These are phyloP conservation scores for Mycocentrospora acerina DNA, from an alignment of 2,329 filamentous ascomycete genomes.

Conservation along the genomic window DNA sequence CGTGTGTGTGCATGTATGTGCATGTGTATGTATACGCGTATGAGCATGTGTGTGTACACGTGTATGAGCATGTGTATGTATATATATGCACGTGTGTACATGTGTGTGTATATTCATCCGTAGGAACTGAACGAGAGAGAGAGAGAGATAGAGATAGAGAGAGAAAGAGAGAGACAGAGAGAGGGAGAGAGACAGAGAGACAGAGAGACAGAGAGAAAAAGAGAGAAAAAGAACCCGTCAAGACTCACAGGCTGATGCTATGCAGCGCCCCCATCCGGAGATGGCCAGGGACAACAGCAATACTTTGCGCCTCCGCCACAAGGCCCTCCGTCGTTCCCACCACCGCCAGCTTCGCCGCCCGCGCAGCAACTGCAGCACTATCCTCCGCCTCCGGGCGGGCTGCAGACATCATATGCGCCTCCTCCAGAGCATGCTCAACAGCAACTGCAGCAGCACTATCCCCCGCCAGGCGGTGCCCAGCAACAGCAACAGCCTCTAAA, in stretches of 20 bases:
- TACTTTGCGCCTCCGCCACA: constrained; percentile 43
- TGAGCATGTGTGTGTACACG: too few relatives aligned
- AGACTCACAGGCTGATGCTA: constrained; percentile 12
- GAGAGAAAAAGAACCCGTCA: too few relatives aligned
- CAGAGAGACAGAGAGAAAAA: too few relatives aligned
- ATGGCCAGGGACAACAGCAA: constrained; percentile 39
- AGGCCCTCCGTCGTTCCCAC: constrained; percentile 33
- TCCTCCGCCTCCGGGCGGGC: constrained; percentile 31
- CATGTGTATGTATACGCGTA: too few relatives aligned
- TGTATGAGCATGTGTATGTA: too few relatives aligned
- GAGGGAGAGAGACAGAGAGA: too few relatives aligned
- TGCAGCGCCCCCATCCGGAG: constrained; percentile 33
- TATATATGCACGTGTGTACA: too few relatives aligned
- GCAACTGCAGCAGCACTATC: constrained; percentile 34
- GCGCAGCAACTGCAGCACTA: constrained; percentile 31
- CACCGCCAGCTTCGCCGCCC: constrained; percentile 37
- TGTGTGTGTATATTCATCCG: too few relatives aligned
- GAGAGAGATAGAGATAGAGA: too few relatives aligned
- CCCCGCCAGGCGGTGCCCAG: constrained; percentile 27
- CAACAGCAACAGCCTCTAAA: constrained; percentile 21
- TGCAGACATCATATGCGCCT: constrained; percentile 32
- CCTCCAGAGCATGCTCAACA: constrained; percentile 31
- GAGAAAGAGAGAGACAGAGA: too few relatives aligned
- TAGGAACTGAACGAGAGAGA: too few relatives aligned
- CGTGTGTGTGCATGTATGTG: too few relatives aligned